Evolutionary conservation across 345 rosid genomes (phyloP).

Genomic region (Aurinia saxatilis): DNA sequence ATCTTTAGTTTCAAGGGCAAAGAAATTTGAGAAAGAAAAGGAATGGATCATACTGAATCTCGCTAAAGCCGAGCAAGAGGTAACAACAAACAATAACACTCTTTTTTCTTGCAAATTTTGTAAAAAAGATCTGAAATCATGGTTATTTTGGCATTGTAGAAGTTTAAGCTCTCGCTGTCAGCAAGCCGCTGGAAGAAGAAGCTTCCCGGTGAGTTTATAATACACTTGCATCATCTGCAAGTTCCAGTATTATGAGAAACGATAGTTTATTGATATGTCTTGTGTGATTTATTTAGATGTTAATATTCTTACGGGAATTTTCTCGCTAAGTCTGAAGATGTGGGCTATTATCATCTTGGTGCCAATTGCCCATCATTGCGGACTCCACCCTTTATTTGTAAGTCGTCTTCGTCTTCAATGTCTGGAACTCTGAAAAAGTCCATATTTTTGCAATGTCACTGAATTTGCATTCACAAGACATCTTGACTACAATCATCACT

Average conservation of each 20-base stretch:
- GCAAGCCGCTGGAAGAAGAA: conserved; percentile 67
- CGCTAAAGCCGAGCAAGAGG: conserved; percentile 30
- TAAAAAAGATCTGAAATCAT: neutral
- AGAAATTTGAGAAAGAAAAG: conserved; percentile 21
- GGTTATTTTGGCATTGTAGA: conserved; percentile 32
- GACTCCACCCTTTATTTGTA: conserved; percentile 75
- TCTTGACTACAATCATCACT: neutral
- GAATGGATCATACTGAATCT: conserved; percentile 27
- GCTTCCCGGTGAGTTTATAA: conserved; percentile 55
- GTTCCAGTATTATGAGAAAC: neutral
- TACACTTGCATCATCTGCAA: neutral
- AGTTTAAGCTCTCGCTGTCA: conserved; percentile 70
- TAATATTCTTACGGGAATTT: conserved; percentile 66
- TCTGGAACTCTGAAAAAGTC: neutral
- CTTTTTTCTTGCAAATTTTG: too few relatives aligned
- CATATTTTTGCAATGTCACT: neutral
- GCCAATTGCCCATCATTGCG: conserved; percentile 74
- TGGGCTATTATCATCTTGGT: conserved; percentile 62
- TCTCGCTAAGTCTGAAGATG: conserved; percentile 57
- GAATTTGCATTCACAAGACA: neutral
- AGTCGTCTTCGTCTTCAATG: conserved; percentile 38
- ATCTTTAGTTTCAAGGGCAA: conserved; percentile 13
- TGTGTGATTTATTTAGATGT: conserved; percentile 44
- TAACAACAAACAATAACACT: neutral
- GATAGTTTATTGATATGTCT: conserved; percentile 18